Conservation (phyloP, 2,329 filamentous ascomycete genomes). For the Cryphonectria nitschkei region DNA sequence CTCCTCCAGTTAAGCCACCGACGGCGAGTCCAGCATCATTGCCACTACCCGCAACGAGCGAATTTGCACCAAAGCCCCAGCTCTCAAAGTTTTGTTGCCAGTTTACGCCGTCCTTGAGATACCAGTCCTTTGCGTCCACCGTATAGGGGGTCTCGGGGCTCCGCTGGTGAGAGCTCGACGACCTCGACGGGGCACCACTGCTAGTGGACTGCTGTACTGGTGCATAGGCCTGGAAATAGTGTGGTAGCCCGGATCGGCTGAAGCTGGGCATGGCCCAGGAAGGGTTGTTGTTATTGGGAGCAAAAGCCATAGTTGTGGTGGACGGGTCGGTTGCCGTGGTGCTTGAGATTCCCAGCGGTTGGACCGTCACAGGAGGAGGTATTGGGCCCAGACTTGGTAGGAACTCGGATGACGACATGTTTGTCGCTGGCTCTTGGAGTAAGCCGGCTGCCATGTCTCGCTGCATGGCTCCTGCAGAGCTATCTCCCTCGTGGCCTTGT, state of each 20-base stretch:
- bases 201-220: constrained; percentile 31
- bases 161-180: constrained; percentile 28
- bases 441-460: constrained; percentile 30
- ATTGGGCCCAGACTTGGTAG: constrained; percentile 33
- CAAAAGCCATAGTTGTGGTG: constrained; percentile 20
- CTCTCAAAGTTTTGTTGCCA: constrained; percentile 62
- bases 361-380: constrained; percentile 33
- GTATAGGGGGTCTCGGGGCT: constrained; percentile 41
- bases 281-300: constrained; percentile 11
- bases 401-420: constrained; percentile 38
- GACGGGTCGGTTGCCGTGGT: constrained; percentile 27
- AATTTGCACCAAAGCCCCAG: constrained; percentile 47
- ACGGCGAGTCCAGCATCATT: constrained; percentile 12
- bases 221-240: constrained; percentile 36
- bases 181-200: constrained; percentile 30
- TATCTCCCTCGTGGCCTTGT: constrained; percentile 38
- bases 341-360: constrained; percentile 22
- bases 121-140: constrained; percentile 60
- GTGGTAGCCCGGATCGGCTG: constrained; percentile 34
- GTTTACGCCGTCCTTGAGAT: constrained; percentile 59
- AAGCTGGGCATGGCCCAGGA: constrained; percentile 35
- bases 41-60: not conserved
- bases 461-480: constrained; percentile 41
- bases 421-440: constrained; percentile 33
- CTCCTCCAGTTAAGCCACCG: constrained; percentile 21